These are phyloP conservation scores for Suhomyces sp. DNA, from an alignment of 805 yeast species.

Conservation along the genomic window DNA sequence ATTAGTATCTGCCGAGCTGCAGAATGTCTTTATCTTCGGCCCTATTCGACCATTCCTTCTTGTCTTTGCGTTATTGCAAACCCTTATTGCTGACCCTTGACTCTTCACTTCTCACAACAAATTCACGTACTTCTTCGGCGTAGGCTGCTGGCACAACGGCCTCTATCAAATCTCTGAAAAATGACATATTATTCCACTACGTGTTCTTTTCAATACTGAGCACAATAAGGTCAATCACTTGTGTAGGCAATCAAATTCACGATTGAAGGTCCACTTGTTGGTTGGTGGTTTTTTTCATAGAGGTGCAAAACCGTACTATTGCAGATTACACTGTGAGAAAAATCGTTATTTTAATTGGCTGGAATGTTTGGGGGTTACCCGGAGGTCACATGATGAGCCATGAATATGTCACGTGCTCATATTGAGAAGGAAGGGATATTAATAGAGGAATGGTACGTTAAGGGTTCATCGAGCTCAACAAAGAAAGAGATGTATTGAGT, in stretches of 20 bases:
- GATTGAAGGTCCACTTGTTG: slow-evolving; percentile 3
- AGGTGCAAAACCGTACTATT: slow-evolving; percentile 6
- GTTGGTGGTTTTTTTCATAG: slow-evolving; percentile 10
- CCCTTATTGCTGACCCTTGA: too few species aligned
- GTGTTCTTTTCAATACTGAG: slow-evolving; percentile 1
- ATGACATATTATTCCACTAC: slow-evolving; percentile 39
- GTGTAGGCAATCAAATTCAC: background rate
- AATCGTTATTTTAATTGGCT: slow-evolving; percentile 28
- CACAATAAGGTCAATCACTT: background rate
- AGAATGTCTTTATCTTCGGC: too few species aligned
- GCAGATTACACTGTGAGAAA: slow-evolving; percentile 20
- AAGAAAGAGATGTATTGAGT: too few species aligned
- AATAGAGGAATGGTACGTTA: too few species aligned
- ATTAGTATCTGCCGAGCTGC: too few species aligned
- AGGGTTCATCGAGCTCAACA: too few species aligned
- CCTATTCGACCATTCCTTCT: too few species aligned
- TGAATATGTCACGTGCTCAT: too few species aligned
- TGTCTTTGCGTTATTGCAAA: too few species aligned
- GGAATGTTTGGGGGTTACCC: slow-evolving; percentile 9
- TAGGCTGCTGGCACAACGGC: slow-evolving; percentile 77
- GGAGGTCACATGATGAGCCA: slow-evolving; percentile 1
- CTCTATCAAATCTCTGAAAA: slow-evolving; percentile 75
- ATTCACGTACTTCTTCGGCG: slow-evolving; percentile 66
- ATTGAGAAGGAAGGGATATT: too few species aligned
- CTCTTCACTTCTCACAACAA: too few species aligned